Evolutionary conservation across 805 yeast genomes (phyloP).

Genomic region (Pichia membranifaciens): DNA sequence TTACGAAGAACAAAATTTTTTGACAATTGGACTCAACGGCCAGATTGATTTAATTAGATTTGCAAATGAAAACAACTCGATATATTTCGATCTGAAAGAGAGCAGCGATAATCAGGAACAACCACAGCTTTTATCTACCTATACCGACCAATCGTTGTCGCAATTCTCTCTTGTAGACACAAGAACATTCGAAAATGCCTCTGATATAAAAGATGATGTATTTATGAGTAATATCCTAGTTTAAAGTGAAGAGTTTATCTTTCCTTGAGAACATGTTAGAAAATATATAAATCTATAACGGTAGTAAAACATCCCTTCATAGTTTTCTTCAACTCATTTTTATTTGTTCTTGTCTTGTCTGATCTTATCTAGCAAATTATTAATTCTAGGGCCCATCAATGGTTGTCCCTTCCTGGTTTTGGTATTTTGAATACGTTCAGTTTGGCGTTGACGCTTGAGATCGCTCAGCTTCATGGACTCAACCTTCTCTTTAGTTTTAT

Average conservation of each 20-base stretch:
- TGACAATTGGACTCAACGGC: conserved; percentile 36
- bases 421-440: conserved; percentile 35
- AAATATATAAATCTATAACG: not conserved
- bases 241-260: too few species aligned
- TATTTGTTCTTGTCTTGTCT: conserved; percentile 27
- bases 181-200: too few species aligned
- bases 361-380: conserved; percentile 70
- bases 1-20: conserved; percentile 16
- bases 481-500: conserved; percentile 31
- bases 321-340: too few species aligned
- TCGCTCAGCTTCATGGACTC: conserved; percentile 33
- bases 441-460: conserved; percentile 39
- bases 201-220: too few species aligned
- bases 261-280: not conserved
- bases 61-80: too few species aligned
- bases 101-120: too few species aligned
- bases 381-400: conserved; percentile 82
- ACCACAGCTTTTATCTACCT: too few species aligned
- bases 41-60: conserved; percentile 23
- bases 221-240: too few species aligned
- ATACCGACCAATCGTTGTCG: too few species aligned
- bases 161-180: too few species aligned
- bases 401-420: conserved; percentile 82
- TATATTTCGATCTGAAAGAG: too few species aligned
- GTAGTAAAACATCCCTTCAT: too few species aligned